These are phyloP conservation scores for Pseudonitzschia delicatissima DNA, from an alignment of 108 stramenopile genomes.

Conservation along the genomic window DNA sequence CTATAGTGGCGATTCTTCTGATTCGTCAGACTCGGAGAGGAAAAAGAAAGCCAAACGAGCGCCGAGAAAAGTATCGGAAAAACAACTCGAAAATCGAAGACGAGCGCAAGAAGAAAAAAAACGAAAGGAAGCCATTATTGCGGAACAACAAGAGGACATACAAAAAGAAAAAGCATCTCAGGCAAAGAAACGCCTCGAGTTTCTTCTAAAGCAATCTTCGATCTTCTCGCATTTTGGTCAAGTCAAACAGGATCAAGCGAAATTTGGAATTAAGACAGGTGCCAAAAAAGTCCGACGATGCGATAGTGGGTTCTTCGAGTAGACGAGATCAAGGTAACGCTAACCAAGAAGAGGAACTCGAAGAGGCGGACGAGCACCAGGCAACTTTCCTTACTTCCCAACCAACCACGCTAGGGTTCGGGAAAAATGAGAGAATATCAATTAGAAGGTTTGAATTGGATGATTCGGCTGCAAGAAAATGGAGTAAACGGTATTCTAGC, in stretches of 20 bases:
- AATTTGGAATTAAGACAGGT: conserved; percentile 39
- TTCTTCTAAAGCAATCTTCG: conserved; percentile 92
- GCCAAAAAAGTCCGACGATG: neutral
- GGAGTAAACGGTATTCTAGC: conserved; percentile 92
- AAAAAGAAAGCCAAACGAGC: conserved; percentile 42
- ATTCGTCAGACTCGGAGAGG: conserved; percentile 33
- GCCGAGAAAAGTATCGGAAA: conserved; percentile 34
- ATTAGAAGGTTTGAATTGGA: conserved; percentile 97
- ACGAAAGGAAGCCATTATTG: conserved; percentile 69
- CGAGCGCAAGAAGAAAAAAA: conserved; percentile 51
- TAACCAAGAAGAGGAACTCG: conserved; percentile 44
- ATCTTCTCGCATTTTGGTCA: conserved; percentile 95
- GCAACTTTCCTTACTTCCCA: conserved; percentile 84
- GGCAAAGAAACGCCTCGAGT: conserved; percentile 89
- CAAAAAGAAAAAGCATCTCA: conserved; percentile 65
- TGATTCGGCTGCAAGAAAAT: conserved; percentile 93
- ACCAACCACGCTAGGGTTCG: conserved; percentile 75
- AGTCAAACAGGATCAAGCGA: conserved; percentile 70
- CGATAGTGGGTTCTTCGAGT: neutral
- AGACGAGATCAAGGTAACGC: conserved; percentile 29
- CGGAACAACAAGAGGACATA: conserved; percentile 66
- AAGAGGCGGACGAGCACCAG: conserved; percentile 75
- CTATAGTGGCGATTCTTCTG: conserved; percentile 42
- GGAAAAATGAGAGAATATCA: conserved; percentile 92
- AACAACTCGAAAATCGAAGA: conserved; percentile 47